phyloP scores from a whole-genome alignment of 169 alveolate genomes.

The Fabrea salina region DNA sequence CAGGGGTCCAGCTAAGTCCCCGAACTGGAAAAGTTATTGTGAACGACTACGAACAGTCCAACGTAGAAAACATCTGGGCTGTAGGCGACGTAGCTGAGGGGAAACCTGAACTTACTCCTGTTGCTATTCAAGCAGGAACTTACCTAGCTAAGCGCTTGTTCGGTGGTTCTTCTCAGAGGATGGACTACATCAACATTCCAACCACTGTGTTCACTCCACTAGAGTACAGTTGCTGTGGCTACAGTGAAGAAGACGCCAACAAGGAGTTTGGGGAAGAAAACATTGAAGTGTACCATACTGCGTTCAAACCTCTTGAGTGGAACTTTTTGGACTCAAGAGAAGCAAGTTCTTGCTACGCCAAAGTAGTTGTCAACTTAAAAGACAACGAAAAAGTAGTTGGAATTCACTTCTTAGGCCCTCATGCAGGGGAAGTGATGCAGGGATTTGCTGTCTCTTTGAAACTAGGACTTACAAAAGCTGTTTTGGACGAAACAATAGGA shows the following conservation, averaged over 20 bases:
- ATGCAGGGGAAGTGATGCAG: constrained; percentile 98
- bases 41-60: constrained; percentile 86
- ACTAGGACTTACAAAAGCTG: constrained; percentile 92
- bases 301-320: constrained; percentile 90
- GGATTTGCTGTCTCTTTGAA: constrained; percentile 94
- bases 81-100: constrained; percentile 95
- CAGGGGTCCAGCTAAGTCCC: constrained; percentile 75
- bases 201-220: constrained; percentile 97
- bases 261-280: constrained; percentile 74
- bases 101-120: constrained; percentile 96
- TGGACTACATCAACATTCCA: constrained; percentile 91
- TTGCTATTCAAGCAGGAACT: constrained; percentile 96
- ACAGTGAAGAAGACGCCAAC: constrained; percentile 93
- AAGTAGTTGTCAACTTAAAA: constrained; percentile 87
- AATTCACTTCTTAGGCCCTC: constrained; percentile 95
- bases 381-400: constrained; percentile 93
- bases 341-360: constrained; percentile 85
- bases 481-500: constrained; percentile 87
- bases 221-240: constrained; percentile 96
- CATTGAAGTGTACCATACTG: constrained; percentile 85
- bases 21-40: constrained; percentile 84
- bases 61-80: constrained; percentile 86
- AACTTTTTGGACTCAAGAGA: constrained; percentile 76
- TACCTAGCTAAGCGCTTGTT: constrained; percentile 93
- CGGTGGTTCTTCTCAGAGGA: constrained; percentile 73